phyloP scores from a whole-genome alignment of 345 rosid species.

The Melaleuca alternifolia region DNA sequence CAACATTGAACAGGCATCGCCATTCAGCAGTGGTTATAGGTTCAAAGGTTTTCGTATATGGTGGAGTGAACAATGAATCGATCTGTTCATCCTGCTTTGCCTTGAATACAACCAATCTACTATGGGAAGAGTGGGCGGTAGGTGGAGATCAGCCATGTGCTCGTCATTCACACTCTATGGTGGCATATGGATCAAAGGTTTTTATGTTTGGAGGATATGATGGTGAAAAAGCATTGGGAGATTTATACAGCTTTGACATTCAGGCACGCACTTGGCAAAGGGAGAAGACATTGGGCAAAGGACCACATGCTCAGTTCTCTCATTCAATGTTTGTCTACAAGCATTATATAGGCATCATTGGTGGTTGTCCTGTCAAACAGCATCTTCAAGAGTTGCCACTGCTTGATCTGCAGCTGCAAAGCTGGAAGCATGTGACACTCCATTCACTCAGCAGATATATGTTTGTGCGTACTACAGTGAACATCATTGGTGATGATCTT shows the following conservation, averaged over 20 bases:
- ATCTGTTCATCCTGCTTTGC: constrained; percentile 46
- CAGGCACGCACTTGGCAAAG: constrained; percentile 44
- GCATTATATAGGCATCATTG: constrained; percentile 60
- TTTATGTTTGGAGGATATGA: constrained; percentile 74
- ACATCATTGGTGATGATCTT: constrained; percentile 62
- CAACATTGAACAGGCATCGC: constrained; percentile 55
- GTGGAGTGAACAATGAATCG: constrained; percentile 53
- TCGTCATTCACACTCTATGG: constrained; percentile 88
- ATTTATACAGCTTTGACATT: constrained; percentile 70
- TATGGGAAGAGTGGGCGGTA: constrained; percentile 49
- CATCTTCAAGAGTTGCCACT: constrained; percentile 61
- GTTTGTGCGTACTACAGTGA: constrained; percentile 67
- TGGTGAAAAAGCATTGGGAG: constrained; percentile 70
- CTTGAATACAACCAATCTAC: constrained; percentile 39
- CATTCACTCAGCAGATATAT: constrained; percentile 51
- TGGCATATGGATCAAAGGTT: constrained; percentile 46
- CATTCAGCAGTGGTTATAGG: constrained; percentile 77
- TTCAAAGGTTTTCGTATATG: constrained; percentile 60
- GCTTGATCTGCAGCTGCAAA: constrained; percentile 37
- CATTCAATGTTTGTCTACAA: constrained; percentile 77
- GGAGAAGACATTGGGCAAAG: constrained; percentile 57
- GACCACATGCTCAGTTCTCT: constrained; percentile 79
- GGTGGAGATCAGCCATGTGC: constrained; percentile 62
- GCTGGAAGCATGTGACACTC: constrained; percentile 62
- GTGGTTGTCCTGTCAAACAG: constrained; percentile 84